Percentiles rank a stretch among this genome's conserved stretches.
These are phyloP conservation scores for Nemania abortiva DNA, from an alignment of 2,329 filamentous ascomycete species.

Conservation along the genomic window DNA sequence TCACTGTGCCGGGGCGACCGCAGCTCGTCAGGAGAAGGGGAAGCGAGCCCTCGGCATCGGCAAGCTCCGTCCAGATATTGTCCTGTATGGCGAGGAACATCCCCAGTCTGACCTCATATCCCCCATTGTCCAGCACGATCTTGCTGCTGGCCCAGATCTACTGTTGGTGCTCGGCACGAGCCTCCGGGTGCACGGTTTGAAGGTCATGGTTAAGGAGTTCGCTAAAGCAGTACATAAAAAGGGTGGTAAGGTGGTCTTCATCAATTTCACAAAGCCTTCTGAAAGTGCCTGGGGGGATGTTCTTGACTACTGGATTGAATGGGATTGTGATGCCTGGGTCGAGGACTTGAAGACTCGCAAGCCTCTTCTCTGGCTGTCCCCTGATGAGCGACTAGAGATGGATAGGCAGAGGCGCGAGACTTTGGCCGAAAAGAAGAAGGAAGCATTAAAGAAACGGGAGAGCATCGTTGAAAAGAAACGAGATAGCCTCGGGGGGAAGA, in stretches of 20 bases:
- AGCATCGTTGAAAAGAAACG: conserved; percentile 43
- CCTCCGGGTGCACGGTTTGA: conserved; percentile 76
- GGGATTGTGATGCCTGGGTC: conserved; percentile 82
- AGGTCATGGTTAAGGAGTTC: conserved; percentile 77
- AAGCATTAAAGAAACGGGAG: conserved; percentile 46
- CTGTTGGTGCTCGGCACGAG: conserved; percentile 79
- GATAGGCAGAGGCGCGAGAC: conserved; percentile 57
- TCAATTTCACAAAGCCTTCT: conserved; percentile 78
- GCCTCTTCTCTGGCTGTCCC: conserved; percentile 69
- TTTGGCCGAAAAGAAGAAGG: conserved; percentile 48
- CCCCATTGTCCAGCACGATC: conserved; percentile 75
- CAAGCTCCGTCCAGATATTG: conserved; percentile 77
- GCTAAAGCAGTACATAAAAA: conserved; percentile 76
- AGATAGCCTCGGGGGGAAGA: conserved; percentile 42
- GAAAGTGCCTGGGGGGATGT: conserved; percentile 79
- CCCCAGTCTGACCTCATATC: conserved; percentile 76
- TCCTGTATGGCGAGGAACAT: conserved; percentile 80
- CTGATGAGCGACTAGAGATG: conserved; percentile 55
- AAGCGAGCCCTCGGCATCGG: conserved; percentile 76
- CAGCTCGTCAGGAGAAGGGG: conserved; percentile 71
- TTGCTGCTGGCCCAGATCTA: conserved; percentile 73
- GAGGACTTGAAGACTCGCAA: conserved; percentile 70
- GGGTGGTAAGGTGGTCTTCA: conserved; percentile 77
- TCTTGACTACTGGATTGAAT: conserved; percentile 80
- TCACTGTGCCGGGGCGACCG: conserved; percentile 72